Conservation (phyloP, 495 filamentous ascomycete species). For the Bacidia rubella region DNA sequence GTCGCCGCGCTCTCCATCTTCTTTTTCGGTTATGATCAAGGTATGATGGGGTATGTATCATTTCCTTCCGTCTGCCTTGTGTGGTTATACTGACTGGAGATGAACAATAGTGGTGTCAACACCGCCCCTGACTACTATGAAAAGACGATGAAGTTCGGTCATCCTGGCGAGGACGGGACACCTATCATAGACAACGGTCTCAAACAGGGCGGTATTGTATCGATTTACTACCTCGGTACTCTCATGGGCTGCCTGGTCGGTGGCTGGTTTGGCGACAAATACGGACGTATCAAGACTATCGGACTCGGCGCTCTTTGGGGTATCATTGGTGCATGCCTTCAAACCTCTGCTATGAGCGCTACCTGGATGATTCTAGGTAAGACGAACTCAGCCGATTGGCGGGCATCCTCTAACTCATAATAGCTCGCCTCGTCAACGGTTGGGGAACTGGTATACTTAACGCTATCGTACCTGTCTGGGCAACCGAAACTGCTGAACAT, state of each 20-base stretch:
- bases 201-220: conserved; percentile 54
- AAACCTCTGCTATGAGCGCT: conserved; percentile 45
- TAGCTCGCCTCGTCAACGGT: conserved; percentile 46
- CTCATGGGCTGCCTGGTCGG: conserved; percentile 44
- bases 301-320: conserved; percentile 40
- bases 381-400: background rate
- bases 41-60: conserved; percentile 41
- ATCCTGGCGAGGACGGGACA: conserved; percentile 31
- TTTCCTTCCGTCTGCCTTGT: too few relatives aligned
- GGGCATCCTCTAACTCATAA: background rate
- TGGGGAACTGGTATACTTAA: conserved; percentile 59
- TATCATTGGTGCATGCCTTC: conserved; percentile 43
- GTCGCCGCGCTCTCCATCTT: conserved; percentile 39
- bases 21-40: conserved; percentile 44
- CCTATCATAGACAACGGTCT: conserved; percentile 44
- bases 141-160: conserved; percentile 49
- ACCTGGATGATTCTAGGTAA: conserved; percentile 57
- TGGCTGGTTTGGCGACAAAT: conserved; percentile 45
- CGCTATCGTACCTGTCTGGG: conserved; percentile 56
- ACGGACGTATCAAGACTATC: conserved; percentile 48
- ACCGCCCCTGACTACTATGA: conserved; percentile 33
- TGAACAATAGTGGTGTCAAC: too few relatives aligned
- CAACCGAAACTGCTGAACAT: conserved; percentile 53
- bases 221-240: conserved; percentile 48
- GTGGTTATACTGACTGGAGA: too few relatives aligned